Percentiles rank a stretch among this genome's conserved stretches.
Evolutionary conservation across 1,139 yeast genomes (phyloP).

Genomic region (Arxiozyma bovina): DNA sequence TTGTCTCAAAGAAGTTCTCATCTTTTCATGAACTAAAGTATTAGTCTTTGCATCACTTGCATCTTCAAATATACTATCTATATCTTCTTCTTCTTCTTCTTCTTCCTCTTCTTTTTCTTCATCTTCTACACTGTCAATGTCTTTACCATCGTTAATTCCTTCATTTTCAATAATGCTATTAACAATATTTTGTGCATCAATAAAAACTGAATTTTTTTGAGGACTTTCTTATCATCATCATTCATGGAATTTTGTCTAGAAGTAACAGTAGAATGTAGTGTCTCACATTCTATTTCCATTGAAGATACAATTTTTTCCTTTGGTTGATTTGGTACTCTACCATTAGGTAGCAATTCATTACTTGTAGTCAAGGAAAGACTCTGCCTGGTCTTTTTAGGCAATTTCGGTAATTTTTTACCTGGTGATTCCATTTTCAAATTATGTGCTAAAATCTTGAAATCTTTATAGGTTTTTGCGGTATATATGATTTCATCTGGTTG

Average conservation of each 20-base stretch:
- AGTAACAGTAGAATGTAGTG: not conserved
- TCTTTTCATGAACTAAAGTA: constrained; percentile 51
- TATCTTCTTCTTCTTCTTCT: constrained; percentile 13
- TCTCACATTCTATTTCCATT: not conserved
- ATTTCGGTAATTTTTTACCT: constrained; percentile 56
- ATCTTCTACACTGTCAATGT: constrained; percentile 1
- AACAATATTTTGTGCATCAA: constrained; percentile 1
- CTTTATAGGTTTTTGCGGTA: constrained; percentile 55
- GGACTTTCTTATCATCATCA: not conserved
- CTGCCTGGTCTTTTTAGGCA: constrained; percentile 52
- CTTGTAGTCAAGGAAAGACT: constrained; percentile 15
- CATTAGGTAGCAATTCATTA: constrained; percentile 4
- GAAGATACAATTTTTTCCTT: constrained; percentile 15
- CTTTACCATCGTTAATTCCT: constrained; percentile 12
- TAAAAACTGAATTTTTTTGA: not conserved
- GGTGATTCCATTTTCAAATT: constrained; percentile 51
- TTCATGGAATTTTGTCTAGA: not conserved
- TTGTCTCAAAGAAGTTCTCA: constrained; percentile 67
- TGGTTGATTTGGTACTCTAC: constrained; percentile 9
- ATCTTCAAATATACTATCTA: constrained; percentile 22
- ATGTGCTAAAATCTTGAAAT: constrained; percentile 51
- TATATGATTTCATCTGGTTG: constrained; percentile 35
- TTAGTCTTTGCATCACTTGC: constrained; percentile 18
- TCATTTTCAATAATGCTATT: constrained; percentile 7
- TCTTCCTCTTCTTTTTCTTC: not conserved